Conservation (phyloP, 371 early-diverging fungal species). For the Smittium mucronatum region DNA sequence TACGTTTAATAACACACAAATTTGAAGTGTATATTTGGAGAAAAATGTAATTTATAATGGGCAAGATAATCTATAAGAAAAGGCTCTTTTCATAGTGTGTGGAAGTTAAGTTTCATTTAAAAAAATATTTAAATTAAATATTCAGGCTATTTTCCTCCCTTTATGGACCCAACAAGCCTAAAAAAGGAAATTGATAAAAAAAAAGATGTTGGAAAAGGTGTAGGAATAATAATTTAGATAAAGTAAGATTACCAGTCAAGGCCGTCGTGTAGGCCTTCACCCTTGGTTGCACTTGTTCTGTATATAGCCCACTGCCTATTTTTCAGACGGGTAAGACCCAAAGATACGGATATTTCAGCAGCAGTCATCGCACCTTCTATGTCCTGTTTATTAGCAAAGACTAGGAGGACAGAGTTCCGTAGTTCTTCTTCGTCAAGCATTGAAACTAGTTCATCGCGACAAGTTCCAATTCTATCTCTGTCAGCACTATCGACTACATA, state of each 20-base stretch:
- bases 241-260: conserved; percentile 51
- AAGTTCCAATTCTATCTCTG: conserved; percentile 74
- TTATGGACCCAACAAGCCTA: conserved; percentile 11
- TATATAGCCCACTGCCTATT: conserved; percentile 87
- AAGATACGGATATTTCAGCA: conserved; percentile 82
- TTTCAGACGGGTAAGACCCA: conserved; percentile 74
- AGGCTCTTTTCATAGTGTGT: too few species aligned
- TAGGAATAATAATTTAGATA: not conserved
- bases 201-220: not conserved
- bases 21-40: too few species aligned
- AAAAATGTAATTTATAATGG: too few species aligned
- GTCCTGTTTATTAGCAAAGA: conserved; percentile 95
- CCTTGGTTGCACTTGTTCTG: conserved; percentile 69
- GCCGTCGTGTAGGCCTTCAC: conserved; percentile 67
- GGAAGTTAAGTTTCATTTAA: too few species aligned
- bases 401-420: conserved; percentile 73
- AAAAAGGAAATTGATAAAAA: not conserved
- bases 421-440: conserved; percentile 91
- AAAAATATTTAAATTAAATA: too few species aligned
- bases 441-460: conserved; percentile 74
- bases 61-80: too few species aligned
- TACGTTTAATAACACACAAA: too few species aligned
- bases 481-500: conserved; percentile 93
- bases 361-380: conserved; percentile 85
- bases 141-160: conserved; percentile 13